These are phyloP conservation scores for Suillus discolor DNA, from an alignment of 768 basidiomycete genomes.

Conservation along the genomic window DNA sequence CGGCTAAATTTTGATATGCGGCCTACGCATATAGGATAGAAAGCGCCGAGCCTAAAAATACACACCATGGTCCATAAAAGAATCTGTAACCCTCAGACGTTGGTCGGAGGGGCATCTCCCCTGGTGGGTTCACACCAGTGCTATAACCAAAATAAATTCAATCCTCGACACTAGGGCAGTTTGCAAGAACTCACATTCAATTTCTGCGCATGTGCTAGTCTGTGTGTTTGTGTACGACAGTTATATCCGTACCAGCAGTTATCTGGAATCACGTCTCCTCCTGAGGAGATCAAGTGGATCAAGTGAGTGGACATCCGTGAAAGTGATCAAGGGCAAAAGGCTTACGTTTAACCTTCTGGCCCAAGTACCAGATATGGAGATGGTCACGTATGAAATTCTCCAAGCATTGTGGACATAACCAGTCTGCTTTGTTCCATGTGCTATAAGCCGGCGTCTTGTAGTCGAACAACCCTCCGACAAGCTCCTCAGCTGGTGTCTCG, in stretches of 20 bases:
- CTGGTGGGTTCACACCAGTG: constrained; percentile 1
- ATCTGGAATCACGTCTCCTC: constrained; percentile 15
- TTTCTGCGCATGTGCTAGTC: not conserved
- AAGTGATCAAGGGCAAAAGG: not conserved
- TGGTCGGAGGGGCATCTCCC: not conserved
- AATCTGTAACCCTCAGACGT: not conserved
- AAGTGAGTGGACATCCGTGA: not conserved
- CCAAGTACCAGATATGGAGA: constrained; percentile 31
- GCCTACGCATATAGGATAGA: not conserved
- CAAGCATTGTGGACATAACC: constrained; percentile 36
- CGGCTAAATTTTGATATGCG: not conserved
- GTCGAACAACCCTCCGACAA: constrained; percentile 21
- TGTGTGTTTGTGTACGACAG: constrained; percentile 32
- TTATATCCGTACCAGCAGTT: constrained; percentile 39
- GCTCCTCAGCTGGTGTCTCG: constrained; percentile 15
- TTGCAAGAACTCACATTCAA: not conserved
- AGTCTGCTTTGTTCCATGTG: constrained; percentile 32
- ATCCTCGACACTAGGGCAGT: not conserved
- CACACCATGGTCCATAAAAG: not conserved
- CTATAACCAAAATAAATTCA: not conserved
- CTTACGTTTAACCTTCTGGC: constrained; percentile 24
- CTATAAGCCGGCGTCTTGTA: constrained; percentile 21
- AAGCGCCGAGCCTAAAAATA: not conserved
- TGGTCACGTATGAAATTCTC: constrained; percentile 24
- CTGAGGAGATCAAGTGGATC: not conserved